phyloP scores from a whole-genome alignment of 495 filamentous ascomycete genomes.

The Xylaria acuta region DNA sequence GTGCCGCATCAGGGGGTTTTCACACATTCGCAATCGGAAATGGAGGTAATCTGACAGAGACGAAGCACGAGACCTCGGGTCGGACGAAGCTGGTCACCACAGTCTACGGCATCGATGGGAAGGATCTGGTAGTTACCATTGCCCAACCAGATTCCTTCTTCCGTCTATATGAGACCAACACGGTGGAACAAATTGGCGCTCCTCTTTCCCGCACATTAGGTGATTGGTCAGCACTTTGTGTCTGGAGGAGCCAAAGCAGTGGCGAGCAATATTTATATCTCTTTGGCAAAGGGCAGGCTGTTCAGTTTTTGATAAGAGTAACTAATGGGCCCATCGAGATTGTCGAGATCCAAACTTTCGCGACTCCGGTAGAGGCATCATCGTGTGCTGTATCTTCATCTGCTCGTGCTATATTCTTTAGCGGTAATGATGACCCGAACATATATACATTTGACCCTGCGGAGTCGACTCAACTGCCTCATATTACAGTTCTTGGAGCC shows the following conservation, averaged over 20 bases:
- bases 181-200: constrained; percentile 29
- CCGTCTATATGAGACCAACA: constrained; percentile 36
- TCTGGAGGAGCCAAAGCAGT: constrained; percentile 37
- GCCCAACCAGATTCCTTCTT: constrained; percentile 43
- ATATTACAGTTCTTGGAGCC: constrained; percentile 37
- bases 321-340: constrained; percentile 30
- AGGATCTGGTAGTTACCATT: constrained; percentile 38
- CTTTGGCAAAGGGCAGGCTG: constrained; percentile 38
- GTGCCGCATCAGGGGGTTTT: constrained; percentile 38
- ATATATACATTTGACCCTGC: constrained; percentile 37
- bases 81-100: constrained; percentile 42
- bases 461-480: constrained; percentile 33
- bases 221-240: constrained; percentile 44
- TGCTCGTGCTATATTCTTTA: constrained; percentile 36
- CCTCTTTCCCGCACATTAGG: constrained; percentile 37
- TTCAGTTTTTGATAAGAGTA: constrained; percentile 33
- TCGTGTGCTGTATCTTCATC: constrained; percentile 38
- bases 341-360: constrained; percentile 40
- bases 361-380: constrained; percentile 35
- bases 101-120: constrained; percentile 33
- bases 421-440: constrained; percentile 28
- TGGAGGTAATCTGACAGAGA: constrained; percentile 24
- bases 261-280: constrained; percentile 44
- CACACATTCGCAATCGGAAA: constrained; percentile 33
- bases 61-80: constrained; percentile 36